Evolutionary conservation across 225 moss, liverwort and hornwort species (phyloP), one percentile per base, ranked within the genome.

Genomic region (Sphagnum contortum): DNA sequence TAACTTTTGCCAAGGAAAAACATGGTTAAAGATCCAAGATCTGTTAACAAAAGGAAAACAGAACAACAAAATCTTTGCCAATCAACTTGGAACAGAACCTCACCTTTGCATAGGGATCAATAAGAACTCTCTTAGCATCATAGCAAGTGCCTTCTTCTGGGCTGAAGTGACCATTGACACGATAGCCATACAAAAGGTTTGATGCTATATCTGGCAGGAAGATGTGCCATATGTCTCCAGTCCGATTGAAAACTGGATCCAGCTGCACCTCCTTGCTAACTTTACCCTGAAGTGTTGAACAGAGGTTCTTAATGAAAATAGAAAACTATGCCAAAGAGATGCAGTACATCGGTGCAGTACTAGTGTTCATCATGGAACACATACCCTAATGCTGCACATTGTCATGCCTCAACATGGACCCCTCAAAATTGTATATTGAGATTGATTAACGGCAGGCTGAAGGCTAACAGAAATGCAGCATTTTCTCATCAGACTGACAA

Each of bases 61-160:
- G 29, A 29, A 29, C 29, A 29, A 29, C 29, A 29, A 29, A 29
- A 29, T 29, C 29, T 29, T 29, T 29, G 29, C 29, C 29, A 29
- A 29, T 29, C 29, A 29, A 29, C 29, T 29, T 29, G 29, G 29
- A 29, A 29, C 29, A 49, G 5, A 48, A 6, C 45, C 64, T 75
- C 69, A 92, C 89, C 92, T 92, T 92, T 57, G 89, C 92, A 75
- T 92, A 92, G 12, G 92, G 92, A 73, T 92, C 92, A 13, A 92
- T 81, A 55, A 92, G 81, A 64, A 92, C 66, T 56, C 80, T 77
- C 66, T 61, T 77, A 3, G 81, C 48, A 70, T 88, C 81, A 67
- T 78, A 92, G 83, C 83, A 88, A 71, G 83, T 74, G 9, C 92
- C 92, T 67, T 92, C 83, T 74, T 86, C 83, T 59, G 80, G 73